Evolutionary conservation across 495 filamentous ascomycete species (phyloP).

Genomic region (Gamarada debralockiae): DNA sequence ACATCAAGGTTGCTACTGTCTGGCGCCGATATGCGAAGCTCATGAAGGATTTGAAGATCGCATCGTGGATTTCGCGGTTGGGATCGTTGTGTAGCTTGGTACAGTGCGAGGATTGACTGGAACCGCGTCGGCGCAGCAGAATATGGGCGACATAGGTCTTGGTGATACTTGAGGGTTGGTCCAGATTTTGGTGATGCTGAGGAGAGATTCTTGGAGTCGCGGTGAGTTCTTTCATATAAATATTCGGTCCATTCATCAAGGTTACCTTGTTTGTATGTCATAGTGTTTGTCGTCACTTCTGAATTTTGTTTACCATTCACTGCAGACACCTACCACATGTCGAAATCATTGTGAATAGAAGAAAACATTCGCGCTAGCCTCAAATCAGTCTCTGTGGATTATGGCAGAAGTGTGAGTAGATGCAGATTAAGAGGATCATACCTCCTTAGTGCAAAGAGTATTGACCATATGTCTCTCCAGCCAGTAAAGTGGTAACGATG

Average conservation of each 20-base stretch:
- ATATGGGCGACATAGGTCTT: slow-evolving; percentile 6
- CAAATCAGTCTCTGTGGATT: too few species aligned
- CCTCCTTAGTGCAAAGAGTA: too few species aligned
- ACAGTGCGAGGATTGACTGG: neutral
- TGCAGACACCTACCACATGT: too few species aligned
- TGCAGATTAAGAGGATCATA: too few species aligned
- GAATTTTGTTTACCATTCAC: too few species aligned
- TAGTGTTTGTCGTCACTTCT: neutral
- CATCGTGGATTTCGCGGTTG: slow-evolving; percentile 19
- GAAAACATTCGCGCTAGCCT: too few species aligned
- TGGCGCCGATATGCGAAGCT: slow-evolving; percentile 9
- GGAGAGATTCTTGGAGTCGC: neutral
- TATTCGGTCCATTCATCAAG: neutral
- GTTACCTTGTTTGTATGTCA: neutral
- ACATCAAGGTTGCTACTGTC: neutral
- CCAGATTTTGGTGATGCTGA: neutral
- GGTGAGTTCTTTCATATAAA: too few species aligned
- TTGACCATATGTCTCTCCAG: too few species aligned
- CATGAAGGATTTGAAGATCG: slow-evolving; percentile 17
- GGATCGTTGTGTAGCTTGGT: slow-evolving; percentile 17
- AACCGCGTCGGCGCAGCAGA: slow-evolving; percentile 15
- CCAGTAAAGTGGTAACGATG: too few species aligned
- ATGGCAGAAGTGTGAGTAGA: too few species aligned
- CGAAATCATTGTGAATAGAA: too few species aligned
- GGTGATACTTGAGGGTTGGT: neutral